Conservation (phyloP, 352 stramenopile genomes). For the Phytophthora tubulina region DNA sequence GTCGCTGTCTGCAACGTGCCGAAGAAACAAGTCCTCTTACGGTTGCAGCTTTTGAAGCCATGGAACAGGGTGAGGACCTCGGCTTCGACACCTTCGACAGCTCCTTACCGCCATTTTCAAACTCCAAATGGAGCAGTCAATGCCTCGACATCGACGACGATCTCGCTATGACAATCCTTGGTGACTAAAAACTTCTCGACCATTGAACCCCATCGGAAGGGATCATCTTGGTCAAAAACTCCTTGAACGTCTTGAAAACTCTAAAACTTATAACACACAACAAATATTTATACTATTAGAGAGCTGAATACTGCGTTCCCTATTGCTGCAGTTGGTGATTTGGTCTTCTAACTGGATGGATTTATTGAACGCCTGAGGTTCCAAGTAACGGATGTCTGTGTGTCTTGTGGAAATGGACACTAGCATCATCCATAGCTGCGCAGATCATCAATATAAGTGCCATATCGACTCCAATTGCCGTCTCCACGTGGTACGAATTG, state of each 20-base stretch:
- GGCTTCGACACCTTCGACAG: conserved; percentile 32
- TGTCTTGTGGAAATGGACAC: conserved; percentile 36
- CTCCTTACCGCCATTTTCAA: conserved; percentile 19
- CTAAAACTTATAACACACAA: conserved; percentile 5
- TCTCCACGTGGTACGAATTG: conserved; percentile 47
- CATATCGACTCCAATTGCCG: conserved; percentile 48
- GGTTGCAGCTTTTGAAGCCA: conserved; percentile 41
- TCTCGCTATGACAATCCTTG: conserved; percentile 47
- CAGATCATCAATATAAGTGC: conserved; percentile 47
- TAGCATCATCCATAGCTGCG: conserved; percentile 51
- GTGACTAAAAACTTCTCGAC: conserved; percentile 27
- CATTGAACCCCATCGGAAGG: conserved; percentile 32
- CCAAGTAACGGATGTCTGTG: conserved; percentile 30
- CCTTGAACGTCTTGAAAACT: conserved; percentile 12
- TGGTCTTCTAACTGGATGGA: conserved; percentile 3
- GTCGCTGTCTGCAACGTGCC: conserved; percentile 40
- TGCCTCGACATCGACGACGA: conserved; percentile 40
- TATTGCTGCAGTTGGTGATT: not conserved
- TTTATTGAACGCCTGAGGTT: conserved; percentile 32
- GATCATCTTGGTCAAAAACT: not conserved
- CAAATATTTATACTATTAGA: conserved; percentile 32
- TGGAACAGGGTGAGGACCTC: conserved; percentile 36
- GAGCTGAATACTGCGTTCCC: not conserved
- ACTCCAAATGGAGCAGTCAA: conserved; percentile 34
- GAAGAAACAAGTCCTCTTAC: conserved; percentile 39